Percentiles rank a stretch among this genome's conserved stretches.
Conservation (phyloP, 2,329 filamentous ascomycete species). For the Fusarium udum region DNA sequence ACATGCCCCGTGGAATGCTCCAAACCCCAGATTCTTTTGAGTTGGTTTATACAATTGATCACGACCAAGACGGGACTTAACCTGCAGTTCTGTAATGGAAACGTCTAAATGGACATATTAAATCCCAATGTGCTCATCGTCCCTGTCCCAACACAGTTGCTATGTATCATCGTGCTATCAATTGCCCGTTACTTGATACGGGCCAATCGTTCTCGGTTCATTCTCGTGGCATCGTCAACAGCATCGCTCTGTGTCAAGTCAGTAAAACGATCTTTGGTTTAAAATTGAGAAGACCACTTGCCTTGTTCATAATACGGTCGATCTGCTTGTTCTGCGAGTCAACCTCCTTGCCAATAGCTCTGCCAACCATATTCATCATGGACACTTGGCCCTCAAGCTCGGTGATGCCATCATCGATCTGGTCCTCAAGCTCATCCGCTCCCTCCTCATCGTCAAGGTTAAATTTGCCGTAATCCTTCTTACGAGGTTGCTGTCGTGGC, state of each 20-base stretch:
- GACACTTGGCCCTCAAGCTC: slow-evolving; percentile 76
- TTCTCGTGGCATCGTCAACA: slow-evolving; percentile 82
- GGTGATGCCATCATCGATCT: slow-evolving; percentile 67
- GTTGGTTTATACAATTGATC: not conserved
- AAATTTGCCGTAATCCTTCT: slow-evolving; percentile 68
- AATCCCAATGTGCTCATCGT: not conserved
- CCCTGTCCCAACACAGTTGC: not conserved
- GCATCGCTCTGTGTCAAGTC: slow-evolving; percentile 72
- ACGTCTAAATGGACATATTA: slow-evolving; percentile 12
- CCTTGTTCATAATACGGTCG: slow-evolving; percentile 81
- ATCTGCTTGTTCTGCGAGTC: slow-evolving; percentile 80
- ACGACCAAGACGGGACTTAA: not conserved
- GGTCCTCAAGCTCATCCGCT: slow-evolving; percentile 56
- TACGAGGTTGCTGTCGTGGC: slow-evolving; percentile 46
- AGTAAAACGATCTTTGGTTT: slow-evolving; percentile 32
- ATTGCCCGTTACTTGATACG: slow-evolving; percentile 58
- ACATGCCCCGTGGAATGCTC: not conserved
- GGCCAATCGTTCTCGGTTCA: slow-evolving; percentile 78
- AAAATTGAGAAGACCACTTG: slow-evolving; percentile 48
- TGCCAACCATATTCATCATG: slow-evolving; percentile 76
- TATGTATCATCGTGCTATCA: slow-evolving; percentile 2
- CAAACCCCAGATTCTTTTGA: not conserved
- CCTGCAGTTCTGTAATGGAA: not conserved
- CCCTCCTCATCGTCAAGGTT: slow-evolving; percentile 78
- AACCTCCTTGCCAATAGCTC: slow-evolving; percentile 78